These are phyloP conservation scores for Akanthomyces muscarius DNA, from an alignment of 2,329 filamentous ascomycete genomes.

Conservation along the genomic window DNA sequence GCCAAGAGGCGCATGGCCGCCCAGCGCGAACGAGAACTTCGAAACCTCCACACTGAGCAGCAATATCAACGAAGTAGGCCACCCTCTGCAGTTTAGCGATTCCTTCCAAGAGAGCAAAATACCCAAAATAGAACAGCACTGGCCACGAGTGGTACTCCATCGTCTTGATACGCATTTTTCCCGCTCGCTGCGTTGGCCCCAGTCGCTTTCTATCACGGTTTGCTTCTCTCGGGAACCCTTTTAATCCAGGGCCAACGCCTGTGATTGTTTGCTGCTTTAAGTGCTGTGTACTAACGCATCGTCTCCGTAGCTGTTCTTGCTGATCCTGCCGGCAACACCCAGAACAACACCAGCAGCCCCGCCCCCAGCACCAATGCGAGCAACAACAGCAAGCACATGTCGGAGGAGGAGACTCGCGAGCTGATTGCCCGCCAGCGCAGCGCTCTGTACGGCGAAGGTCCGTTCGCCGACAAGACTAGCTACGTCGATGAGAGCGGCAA, in stretches of 20 bases:
- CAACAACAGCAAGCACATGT: conserved; percentile 71
- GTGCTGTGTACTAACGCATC: conserved; percentile 33
- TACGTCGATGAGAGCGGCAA: conserved; percentile 66
- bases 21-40: conserved; percentile 96
- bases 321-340: conserved; percentile 35
- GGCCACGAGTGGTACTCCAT: conserved; percentile 21
- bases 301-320: conserved; percentile 48
- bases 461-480: conserved; percentile 62
- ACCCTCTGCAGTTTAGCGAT: conserved; percentile 68
- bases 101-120: conserved; percentile 27
- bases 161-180: conserved; percentile 20
- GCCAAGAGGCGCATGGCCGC: conserved; percentile 98
- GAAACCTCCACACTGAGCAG: conserved; percentile 99
- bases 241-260: neutral
- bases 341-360: conserved; percentile 10
- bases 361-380: conserved; percentile 14
- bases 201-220: conserved; percentile 17
- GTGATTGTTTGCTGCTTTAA: conserved; percentile 22
- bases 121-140: conserved; percentile 34
- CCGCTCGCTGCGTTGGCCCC: conserved; percentile 16
- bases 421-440: conserved; percentile 94
- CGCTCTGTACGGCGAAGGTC: conserved; percentile 79
- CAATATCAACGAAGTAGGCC: conserved; percentile 99
- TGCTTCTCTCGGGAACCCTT: conserved; percentile 8
- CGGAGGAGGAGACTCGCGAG: conserved; percentile 92